These are phyloP conservation scores for Linum tenue DNA, from an alignment of 345 rosid species.

Conservation along the genomic window DNA sequence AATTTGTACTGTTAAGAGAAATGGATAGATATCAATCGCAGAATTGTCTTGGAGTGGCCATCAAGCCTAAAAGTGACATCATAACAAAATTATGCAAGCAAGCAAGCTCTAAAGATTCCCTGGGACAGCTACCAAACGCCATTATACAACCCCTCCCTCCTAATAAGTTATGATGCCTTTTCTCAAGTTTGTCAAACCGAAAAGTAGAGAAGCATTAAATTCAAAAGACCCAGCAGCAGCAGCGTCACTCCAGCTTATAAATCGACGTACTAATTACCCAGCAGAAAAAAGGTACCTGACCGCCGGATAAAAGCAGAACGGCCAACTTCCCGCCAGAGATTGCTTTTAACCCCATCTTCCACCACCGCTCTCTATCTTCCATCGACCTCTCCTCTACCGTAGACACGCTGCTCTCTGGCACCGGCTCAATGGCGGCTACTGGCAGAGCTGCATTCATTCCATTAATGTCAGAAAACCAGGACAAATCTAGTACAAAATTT, in stretches of 20 bases:
- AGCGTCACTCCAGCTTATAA: no score
- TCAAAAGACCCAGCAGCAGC: no score
- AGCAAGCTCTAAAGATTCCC: background rate
- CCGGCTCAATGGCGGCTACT: conserved; percentile 77
- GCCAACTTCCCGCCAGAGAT: conserved; percentile 74
- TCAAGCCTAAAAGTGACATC: conserved; percentile 22
- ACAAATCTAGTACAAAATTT: background rate
- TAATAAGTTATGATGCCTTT: background rate
- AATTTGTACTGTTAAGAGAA: conserved; percentile 15
- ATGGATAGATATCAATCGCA: conserved; percentile 11
- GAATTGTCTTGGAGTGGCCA: conserved; percentile 16
- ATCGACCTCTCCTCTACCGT: conserved; percentile 63
- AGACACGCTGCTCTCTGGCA: conserved; percentile 78
- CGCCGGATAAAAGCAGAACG: conserved; percentile 79
- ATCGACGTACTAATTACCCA: no score
- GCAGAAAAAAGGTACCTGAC: conserved; percentile 44
- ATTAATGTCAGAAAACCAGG: background rate
- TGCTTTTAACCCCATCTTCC: conserved; percentile 89
- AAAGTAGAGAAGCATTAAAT: no score
- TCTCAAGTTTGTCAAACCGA: conserved; percentile 1
- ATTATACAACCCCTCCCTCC: background rate
- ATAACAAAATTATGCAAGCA: conserved; percentile 29
- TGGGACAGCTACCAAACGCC: conserved; percentile 2
- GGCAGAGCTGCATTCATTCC: conserved; percentile 41
- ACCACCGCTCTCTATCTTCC: conserved; percentile 84